A percentile compares a stretch with the other conserved stretches of the same genome.
Conservation (phyloP, 768 basidiomycete genomes). For the Mycena kentingensis region DNA sequence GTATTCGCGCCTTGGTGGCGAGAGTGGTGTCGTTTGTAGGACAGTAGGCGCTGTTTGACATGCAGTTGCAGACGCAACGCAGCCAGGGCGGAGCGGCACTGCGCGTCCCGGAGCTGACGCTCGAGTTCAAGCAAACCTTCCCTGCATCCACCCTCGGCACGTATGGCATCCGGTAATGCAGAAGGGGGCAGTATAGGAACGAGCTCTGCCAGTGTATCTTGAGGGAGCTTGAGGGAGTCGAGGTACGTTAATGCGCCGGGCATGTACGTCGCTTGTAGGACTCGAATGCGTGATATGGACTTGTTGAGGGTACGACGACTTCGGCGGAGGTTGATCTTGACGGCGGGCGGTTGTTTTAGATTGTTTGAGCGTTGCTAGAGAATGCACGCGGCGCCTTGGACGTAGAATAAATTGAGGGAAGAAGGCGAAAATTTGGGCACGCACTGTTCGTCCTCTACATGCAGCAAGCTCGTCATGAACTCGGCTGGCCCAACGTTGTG, state of each 20-base stretch:
- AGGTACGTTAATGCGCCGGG: conserved; percentile 1
- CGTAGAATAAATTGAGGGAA: neutral
- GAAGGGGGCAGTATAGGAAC: neutral
- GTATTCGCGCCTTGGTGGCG: conserved; percentile 13
- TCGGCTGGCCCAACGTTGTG: conserved; percentile 21
- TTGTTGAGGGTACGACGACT: neutral
- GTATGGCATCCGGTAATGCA: neutral
- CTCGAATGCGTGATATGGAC: neutral
- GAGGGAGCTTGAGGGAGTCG: neutral
- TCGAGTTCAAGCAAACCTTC: neutral
- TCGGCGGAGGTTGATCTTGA: neutral
- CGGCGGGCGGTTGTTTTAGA: neutral
- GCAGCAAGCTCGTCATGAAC: conserved; percentile 16
- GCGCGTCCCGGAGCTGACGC: conserved; percentile 7
- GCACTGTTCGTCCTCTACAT: conserved; percentile 27
- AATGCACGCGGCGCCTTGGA: neutral
- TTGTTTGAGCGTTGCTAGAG: conserved; percentile 10
- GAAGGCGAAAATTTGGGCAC: neutral
- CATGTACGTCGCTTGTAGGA: conserved; percentile 7
- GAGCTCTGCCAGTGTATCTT: neutral
- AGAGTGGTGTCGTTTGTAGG: conserved; percentile 1
- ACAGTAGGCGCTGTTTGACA: neutral
- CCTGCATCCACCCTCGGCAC: neutral
- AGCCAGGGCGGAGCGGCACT: conserved; percentile 5
- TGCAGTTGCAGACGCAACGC: conserved; percentile 3